phyloP scores from a whole-genome alignment of 2,329 filamentous ascomycete species.

The Zymoseptoria ardabiliae region DNA sequence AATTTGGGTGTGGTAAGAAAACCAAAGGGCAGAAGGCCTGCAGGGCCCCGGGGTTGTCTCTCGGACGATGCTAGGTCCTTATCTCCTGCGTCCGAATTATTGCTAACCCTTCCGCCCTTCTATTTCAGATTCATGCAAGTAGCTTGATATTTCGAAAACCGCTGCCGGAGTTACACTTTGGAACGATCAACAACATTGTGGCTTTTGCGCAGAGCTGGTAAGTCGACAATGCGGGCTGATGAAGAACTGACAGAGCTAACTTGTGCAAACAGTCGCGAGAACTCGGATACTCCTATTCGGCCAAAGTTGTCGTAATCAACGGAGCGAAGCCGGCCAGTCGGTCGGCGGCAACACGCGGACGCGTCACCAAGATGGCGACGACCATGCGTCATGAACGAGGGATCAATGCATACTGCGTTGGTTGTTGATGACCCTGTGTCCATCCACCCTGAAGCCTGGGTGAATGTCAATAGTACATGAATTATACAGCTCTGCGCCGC shows the following conservation, averaged over 20 bases:
- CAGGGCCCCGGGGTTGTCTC: too few relatives aligned
- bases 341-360: too few relatives aligned
- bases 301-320: neutral
- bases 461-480: neutral
- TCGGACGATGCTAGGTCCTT: too few relatives aligned
- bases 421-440: neutral
- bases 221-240: neutral
- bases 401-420: too few relatives aligned
- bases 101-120: too few relatives aligned
- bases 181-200: slow-evolving; percentile 16
- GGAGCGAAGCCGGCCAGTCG: too few relatives aligned
- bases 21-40: too few relatives aligned
- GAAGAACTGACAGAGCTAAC: neutral
- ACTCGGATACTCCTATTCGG: neutral
- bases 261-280: neutral
- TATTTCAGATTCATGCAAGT: too few relatives aligned
- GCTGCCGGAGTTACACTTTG: slow-evolving; percentile 20
- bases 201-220: slow-evolving; percentile 14
- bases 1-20: slow-evolving; percentile 22
- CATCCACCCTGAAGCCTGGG: neutral
- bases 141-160: slow-evolving; percentile 20
- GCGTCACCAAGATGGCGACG: too few relatives aligned
- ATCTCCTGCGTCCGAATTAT: too few relatives aligned
- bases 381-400: too few relatives aligned
- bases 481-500: neutral